Conservation (phyloP, 306 rosid genomes). For the Rosa persica region DNA sequence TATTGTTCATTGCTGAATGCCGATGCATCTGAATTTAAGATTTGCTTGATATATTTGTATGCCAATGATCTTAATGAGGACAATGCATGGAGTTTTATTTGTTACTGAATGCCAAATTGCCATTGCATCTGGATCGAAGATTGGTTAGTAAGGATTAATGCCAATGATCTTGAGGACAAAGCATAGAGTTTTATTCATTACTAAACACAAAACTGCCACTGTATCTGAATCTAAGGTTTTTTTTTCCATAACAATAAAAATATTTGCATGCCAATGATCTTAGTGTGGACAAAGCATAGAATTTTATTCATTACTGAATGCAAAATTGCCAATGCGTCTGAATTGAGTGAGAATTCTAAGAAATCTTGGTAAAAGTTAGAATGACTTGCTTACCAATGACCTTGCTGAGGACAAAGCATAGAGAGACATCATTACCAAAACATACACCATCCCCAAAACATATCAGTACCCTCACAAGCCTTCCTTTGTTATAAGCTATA, state of each 20-base stretch:
- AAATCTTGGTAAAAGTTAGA: neutral
- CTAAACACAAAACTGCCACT: neutral
- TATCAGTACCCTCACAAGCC: neutral
- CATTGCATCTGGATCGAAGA: neutral
- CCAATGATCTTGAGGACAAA: neutral
- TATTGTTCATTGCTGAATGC: too few species aligned
- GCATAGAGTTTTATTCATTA: neutral
- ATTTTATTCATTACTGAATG: neutral
- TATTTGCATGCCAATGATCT: neutral
- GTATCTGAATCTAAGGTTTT: neutral
- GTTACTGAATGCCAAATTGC: neutral
- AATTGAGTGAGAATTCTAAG: neutral
- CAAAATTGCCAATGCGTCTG: neutral
- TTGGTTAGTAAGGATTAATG: neutral
- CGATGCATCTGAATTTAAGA: too few species aligned
- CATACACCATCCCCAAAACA: neutral
- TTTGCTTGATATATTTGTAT: neutral
- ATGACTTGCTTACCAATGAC: neutral
- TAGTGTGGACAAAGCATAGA: neutral
- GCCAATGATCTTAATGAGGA: neutral
- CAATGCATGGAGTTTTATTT: neutral
- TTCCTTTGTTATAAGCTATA: neutral
- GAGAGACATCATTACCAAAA: neutral
- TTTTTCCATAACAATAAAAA: neutral
- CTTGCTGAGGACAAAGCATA: neutral